Percentiles rank a stretch among this genome's conserved stretches.
These are phyloP conservation scores for Spathaspora sp. DNA, from an alignment of 805 yeast species.

Conservation along the genomic window DNA sequence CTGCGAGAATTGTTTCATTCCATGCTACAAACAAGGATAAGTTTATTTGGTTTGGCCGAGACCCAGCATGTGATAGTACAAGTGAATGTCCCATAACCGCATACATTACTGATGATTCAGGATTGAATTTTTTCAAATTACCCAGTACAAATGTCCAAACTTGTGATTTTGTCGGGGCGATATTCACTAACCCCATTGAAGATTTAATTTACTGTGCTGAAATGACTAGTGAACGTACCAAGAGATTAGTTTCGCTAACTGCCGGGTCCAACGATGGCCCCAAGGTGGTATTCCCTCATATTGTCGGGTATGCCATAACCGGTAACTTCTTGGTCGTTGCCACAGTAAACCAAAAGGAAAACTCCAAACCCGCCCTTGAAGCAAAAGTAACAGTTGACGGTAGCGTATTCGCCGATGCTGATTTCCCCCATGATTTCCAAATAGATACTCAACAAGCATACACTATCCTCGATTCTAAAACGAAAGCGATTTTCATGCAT, in stretches of 20 bases:
- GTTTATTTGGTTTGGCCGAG: conserved; percentile 63
- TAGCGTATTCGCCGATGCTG: conserved; percentile 65
- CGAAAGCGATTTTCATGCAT: conserved; percentile 76
- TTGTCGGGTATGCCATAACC: conserved; percentile 71
- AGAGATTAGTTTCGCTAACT: conserved; percentile 45
- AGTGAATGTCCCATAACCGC: conserved; percentile 55
- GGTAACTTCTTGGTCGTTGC: conserved; percentile 77
- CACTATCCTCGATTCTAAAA: conserved; percentile 71
- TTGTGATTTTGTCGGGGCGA: conserved; percentile 68
- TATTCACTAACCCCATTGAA: conserved; percentile 41
- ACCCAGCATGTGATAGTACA: conserved; percentile 43
- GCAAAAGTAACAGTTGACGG: conserved; percentile 85
- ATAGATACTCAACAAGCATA: conserved; percentile 52
- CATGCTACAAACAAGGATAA: conserved; percentile 52
- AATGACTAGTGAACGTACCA: conserved; percentile 17
- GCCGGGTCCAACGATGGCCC: conserved; percentile 40
- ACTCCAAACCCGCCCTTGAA: conserved; percentile 42
- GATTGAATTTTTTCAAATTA: conserved; percentile 55
- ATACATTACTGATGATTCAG: conserved; percentile 64
- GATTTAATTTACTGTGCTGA: conserved; percentile 64
- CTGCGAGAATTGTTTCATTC: conserved; percentile 51
- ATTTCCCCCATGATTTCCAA: conserved; percentile 63
- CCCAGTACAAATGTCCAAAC: conserved; percentile 44
- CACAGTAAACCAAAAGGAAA: conserved; percentile 33
- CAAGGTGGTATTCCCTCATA: conserved; percentile 45